Evolutionary conservation across 148 eudicot species (phyloP).

Genomic region (Vaccinium myrtillus): DNA sequence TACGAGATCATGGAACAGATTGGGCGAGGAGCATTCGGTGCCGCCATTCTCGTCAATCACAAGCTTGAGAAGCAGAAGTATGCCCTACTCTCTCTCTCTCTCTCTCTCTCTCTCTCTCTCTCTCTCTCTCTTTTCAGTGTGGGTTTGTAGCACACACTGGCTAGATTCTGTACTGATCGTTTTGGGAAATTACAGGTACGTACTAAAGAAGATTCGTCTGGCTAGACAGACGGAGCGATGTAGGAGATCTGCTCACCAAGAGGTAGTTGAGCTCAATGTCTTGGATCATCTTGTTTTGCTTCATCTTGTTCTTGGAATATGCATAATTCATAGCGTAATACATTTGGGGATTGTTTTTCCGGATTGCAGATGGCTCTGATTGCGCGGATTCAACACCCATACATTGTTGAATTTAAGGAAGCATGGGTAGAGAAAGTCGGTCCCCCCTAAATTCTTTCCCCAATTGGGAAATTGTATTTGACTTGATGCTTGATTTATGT

Average conservation of each 20-base stretch:
- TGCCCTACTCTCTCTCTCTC: background rate
- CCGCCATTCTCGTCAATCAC: slow-evolving; percentile 95
- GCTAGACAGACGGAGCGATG: slow-evolving; percentile 97
- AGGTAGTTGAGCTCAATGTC: slow-evolving; percentile 39
- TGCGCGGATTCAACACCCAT: slow-evolving; percentile 91
- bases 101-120: too few species aligned
- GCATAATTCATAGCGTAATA: background rate
- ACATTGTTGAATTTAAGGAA: slow-evolving; percentile 91
- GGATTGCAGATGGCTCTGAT: slow-evolving; percentile 81
- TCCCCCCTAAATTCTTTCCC: background rate
- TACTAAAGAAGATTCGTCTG: slow-evolving; percentile 92
- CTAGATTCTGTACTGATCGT: background rate
- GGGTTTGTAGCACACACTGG: too few species aligned
- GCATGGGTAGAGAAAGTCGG: slow-evolving; percentile 99
- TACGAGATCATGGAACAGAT: slow-evolving; percentile 99
- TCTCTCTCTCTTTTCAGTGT: background rate
- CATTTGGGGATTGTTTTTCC: background rate
- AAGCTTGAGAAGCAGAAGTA: slow-evolving; percentile 82
- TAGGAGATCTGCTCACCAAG: slow-evolving; percentile 98
- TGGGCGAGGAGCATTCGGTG: slow-evolving; percentile 98
- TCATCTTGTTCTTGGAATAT: background rate
- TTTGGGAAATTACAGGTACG: slow-evolving; percentile 51
- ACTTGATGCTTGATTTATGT: slow-evolving; percentile 8
- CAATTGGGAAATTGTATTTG: background rate
- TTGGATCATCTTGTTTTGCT: background rate